Evolutionary conservation across 352 stramenopile genomes (phyloP).

Genomic region (Plasmopara muralis): DNA sequence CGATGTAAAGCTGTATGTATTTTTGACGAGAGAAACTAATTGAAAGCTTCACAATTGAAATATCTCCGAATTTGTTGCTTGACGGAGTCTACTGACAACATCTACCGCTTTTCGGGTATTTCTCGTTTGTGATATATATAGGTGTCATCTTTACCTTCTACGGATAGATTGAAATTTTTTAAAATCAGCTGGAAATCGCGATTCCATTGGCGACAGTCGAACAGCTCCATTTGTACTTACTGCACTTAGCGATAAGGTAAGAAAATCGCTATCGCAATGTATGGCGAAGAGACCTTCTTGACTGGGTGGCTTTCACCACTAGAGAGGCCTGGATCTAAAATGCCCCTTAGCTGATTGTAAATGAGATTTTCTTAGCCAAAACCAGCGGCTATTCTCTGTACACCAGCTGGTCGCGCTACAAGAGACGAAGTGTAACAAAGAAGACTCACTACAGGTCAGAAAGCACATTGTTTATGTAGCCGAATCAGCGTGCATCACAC

Average conservation of each 20-base stretch:
- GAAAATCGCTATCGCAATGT: neutral
- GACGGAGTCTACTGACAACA: too few species aligned
- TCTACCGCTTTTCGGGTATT: too few species aligned
- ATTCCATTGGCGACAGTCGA: neutral
- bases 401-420: conserved; percentile 13
- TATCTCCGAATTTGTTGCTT: too few species aligned
- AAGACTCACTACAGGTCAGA: conserved; percentile 13
- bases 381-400: conserved; percentile 10
- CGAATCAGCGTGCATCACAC: too few species aligned
- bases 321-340: conserved; percentile 9
- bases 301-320: conserved; percentile 7
- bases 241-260: neutral
- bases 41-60: too few species aligned
- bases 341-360: conserved; percentile 19
- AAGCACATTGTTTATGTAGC: conserved; percentile 6
- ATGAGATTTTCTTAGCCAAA: conserved; percentile 7
- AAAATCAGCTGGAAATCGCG: too few species aligned
- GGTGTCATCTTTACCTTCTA: too few species aligned
- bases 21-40: too few species aligned
- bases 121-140: too few species aligned
- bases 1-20: too few species aligned
- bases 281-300: neutral
- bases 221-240: neutral
- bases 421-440: too few species aligned
- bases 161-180: neutral